phyloP scores from a whole-genome alignment of 768 basidiomycete species.

The Gloeostereum incarnatum region DNA sequence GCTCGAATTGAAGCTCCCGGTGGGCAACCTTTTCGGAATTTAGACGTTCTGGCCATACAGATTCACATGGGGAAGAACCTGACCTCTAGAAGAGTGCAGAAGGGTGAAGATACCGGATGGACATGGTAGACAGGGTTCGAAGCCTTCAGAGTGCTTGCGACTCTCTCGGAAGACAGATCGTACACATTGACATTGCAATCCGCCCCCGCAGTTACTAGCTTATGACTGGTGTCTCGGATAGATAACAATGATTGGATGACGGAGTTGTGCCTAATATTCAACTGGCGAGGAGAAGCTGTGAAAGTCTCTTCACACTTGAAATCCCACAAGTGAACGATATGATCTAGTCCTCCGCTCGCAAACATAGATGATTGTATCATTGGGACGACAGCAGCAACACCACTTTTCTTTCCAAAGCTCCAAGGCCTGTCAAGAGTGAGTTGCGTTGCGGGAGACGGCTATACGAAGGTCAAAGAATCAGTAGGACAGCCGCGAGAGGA shows the following conservation, averaged over 20 bases:
- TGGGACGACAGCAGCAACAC: slow-evolving; percentile 31
- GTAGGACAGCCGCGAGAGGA: too few species aligned
- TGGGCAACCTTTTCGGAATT: slow-evolving; percentile 29
- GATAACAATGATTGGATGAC: slow-evolving; percentile 32
- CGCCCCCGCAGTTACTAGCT: slow-evolving; percentile 36
- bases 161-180: slow-evolving; percentile 37
- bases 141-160: slow-evolving; percentile 26
- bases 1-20: slow-evolving; percentile 41
- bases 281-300: slow-evolving; percentile 17
- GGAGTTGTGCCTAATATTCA: slow-evolving; percentile 33
- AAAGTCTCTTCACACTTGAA: slow-evolving; percentile 21
- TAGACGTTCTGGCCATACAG: neutral
- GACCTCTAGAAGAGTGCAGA: slow-evolving; percentile 36
- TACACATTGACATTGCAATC: slow-evolving; percentile 35
- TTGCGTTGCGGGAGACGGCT: neutral
- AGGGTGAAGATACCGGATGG: slow-evolving; percentile 25
- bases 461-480: neutral
- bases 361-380: slow-evolving; percentile 32
- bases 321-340: slow-evolving; percentile 37
- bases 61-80: slow-evolving; percentile 3
- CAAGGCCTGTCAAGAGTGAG: slow-evolving; percentile 16
- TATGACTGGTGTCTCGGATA: slow-evolving; percentile 33
- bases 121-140: slow-evolving; percentile 36
- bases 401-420: slow-evolving; percentile 25
- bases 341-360: slow-evolving; percentile 41